Base-by-base conservation (phyloP, 2,329 filamentous ascomycete species). In the Chaetomiaceae sp. region DNA sequence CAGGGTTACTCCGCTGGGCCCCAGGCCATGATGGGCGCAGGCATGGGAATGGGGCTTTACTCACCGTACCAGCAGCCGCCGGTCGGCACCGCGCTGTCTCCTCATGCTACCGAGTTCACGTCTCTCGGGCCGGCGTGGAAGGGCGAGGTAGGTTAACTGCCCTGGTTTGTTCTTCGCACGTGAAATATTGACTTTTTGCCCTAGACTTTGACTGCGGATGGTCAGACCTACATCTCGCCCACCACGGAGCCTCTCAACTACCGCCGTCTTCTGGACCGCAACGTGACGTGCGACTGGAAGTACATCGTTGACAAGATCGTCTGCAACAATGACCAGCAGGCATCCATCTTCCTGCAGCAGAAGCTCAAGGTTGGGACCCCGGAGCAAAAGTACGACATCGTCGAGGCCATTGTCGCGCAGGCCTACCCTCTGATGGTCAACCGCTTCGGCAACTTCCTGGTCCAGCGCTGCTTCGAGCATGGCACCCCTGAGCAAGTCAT, bases 301-400 rank as follows among this genome's bases (percentile, higher is more conserved):
- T 96, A 96, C 69, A 96, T 99, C 63, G 94, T 99, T 51, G 92
- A 99, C 75, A 97, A 97, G 78, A 99, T 99, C 68, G 91, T 99
- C 61, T 95, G 90, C 81, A 96, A 91, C 75, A 97, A 99, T 70
- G 94, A 99, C 67, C 94, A 99, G 71, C 94, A 99, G 72, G 94
- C 95, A 9, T 99, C 94, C 2, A 97, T 99, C 65, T 99, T 99
- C 72, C 78, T 99, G 40, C 94, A 99, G 70, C 94, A 99, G 74
- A 99, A 99, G 75, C 87, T 99, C 63, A 99, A 99, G 75, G 88
- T 96, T 58, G 91, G 91, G 55, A 96, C 91, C 4, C 80, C 86
- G 0, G 91, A 97, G 66, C 94, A 97, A 70, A 99, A 97, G 72
- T 95, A 89, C 65, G 91, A 96, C 61, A 97, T 99, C 60, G 90